Base-by-base conservation (phyloP, 805 yeast species). In the Candida bentonensis region DNA sequence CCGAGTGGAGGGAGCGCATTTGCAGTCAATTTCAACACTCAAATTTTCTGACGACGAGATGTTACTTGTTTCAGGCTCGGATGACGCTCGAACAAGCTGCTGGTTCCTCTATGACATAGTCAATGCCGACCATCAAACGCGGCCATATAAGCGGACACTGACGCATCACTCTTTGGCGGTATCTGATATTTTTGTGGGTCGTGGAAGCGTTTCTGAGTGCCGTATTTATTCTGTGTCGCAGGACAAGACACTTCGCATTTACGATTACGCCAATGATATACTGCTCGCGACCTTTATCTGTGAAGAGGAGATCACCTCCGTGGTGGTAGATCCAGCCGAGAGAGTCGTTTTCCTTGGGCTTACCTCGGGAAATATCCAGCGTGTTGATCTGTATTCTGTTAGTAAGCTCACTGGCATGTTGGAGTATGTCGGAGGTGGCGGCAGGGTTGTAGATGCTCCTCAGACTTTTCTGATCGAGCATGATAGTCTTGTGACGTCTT, bases 311-410 rank as follows among this genome's bases (percentile, higher is more conserved):
- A 70, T 84, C 9, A 69, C 70, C 22, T 63, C 80, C 17, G 45
- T 89, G 3, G 69, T 76, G 0, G 63, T 74, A 3, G 97, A 89
- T 59, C 86, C 94, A 1, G 85, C 88, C 0, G 84, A 78, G 53
- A 68, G 97, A 53, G 70, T 77, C 2, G 46, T 83, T 1, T 89
- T 82, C 56, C 74, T 73, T 4, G 96, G 95, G 1, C 61, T 81
- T 15, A 53, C 62, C 2, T 70, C 75, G 48, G 96, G 95, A 11
- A 53, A 63, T 13, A 70, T 85, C 36, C 67, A 79, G 48, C 58
- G 65, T 28, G 68, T 83, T 3, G 73, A 78, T 5, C 59, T 83
- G 42, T 64, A 62, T 51, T 61, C 62, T 11, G 67, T 71, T 21
- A 57, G 63, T 11, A 58, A 60, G 17, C 51, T 54, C 3, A 46